Base-by-base conservation (phyloP, 345 rosid genomes). In the Eucalyptus shirleyi region DNA sequence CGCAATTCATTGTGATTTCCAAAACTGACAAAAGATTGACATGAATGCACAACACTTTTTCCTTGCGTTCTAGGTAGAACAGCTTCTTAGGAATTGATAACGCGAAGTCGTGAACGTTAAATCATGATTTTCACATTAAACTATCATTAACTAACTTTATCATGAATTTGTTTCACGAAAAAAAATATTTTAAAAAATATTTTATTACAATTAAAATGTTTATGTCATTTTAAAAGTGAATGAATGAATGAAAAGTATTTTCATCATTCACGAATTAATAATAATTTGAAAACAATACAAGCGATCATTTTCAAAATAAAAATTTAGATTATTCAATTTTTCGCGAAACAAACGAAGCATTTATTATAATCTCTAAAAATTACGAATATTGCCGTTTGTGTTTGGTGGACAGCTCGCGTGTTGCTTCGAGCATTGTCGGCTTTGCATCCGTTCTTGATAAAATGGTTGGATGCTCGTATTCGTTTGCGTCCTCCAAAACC, bases 271-370 rank as follows among this genome's bases (percentile, higher is more conserved):
- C 1, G 2, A 53, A 53, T 19, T 1, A 53, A 19, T 53, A 8
- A 53, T 53, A 8, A 53, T 53, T 0, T 53, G 0, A 53, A n/a
- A 53, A 53, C 0, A 19, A 53, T 53, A 1, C 1, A 53, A 53
- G 1, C 0, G 0, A 8, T 53, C 0, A 19, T 53, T 53, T 18
- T 5, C 6, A 50, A 15, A 50, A 15, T 14, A 2, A 50, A 15
- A 18, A 7, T 53, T 53, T 53, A 53, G 2, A 53, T 3, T 53
- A 53, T 53, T 53, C 1, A 53, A 53, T 53, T 53, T 53, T 53
- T 53, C 24, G 1, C 1, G 0, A 4, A 53, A 53, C 11, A 53
- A 53, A 0, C 5, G 0, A 0, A 6, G 18, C 21, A 9, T 69
- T 69, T 2, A 18, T 21, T 11, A 34, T 3, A 69, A 0, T 34